Evolutionary conservation across 345 rosid genomes (phyloP).

Genomic region (Lumnitzera racemosa): DNA sequence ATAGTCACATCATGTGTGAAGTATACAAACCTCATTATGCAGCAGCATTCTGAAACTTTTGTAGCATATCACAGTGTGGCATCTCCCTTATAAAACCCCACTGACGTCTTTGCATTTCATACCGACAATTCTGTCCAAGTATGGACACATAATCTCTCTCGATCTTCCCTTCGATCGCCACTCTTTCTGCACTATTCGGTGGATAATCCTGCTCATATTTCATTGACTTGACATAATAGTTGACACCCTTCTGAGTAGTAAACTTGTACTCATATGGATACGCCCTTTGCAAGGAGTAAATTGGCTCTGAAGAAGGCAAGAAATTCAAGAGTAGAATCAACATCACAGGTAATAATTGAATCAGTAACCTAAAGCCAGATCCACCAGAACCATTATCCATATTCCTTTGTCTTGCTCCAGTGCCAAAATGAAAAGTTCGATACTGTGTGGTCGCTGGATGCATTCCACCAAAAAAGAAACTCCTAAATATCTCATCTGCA

Average conservation of each 20-base stretch:
- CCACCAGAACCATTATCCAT: conserved; percentile 52
- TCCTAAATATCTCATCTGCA: conserved; percentile 89
- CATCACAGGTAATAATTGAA: conserved; percentile 77
- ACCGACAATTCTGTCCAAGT: conserved; percentile 75
- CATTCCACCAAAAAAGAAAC: conserved; percentile 90
- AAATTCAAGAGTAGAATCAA: conserved; percentile 64
- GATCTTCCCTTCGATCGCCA: conserved; percentile 43
- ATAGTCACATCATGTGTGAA: neutral
- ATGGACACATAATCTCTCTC: conserved; percentile 69
- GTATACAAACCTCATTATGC: conserved; percentile 24
- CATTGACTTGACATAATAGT: conserved; percentile 68
- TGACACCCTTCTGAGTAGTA: conserved; percentile 63
- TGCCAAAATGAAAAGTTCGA: conserved; percentile 58
- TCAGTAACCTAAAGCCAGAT: conserved; percentile 46
- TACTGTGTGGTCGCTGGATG: conserved; percentile 64
- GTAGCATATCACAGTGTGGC: conserved; percentile 73
- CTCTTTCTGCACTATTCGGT: conserved; percentile 32
- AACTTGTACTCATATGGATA: conserved; percentile 75
- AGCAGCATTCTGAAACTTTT: conserved; percentile 43
- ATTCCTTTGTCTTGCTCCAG: conserved; percentile 49
- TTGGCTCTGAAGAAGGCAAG: conserved; percentile 68
- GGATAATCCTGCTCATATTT: conserved; percentile 84
- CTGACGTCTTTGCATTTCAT: conserved; percentile 74
- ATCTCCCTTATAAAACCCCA: conserved; percentile 88
- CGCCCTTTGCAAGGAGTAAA: conserved; percentile 55